These are phyloP conservation scores for Flagelloscypha sp. DNA, from an alignment of 768 basidiomycete genomes.

Conservation along the genomic window DNA sequence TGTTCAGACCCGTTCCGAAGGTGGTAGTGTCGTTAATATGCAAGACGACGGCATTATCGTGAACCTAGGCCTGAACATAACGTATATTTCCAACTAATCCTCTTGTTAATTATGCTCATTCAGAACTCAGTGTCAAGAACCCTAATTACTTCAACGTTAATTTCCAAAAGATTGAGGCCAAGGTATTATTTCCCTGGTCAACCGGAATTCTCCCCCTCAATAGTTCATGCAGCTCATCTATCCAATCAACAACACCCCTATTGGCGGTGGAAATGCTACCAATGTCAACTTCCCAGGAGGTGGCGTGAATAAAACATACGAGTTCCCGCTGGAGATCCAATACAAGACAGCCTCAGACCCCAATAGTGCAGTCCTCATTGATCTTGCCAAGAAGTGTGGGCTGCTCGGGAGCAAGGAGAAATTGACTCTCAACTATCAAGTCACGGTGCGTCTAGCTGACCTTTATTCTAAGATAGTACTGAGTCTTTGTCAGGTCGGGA, in stretches of 20 bases:
- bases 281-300: conserved; percentile 23
- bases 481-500: conserved; percentile 37
- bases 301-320: conserved; percentile 47
- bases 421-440: conserved; percentile 55
- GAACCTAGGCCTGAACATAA: conserved; percentile 58
- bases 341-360: conserved; percentile 54
- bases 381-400: conserved; percentile 60
- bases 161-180: conserved; percentile 54
- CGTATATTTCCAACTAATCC: conserved; percentile 27
- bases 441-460: conserved; percentile 41
- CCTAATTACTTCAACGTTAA: conserved; percentile 74
- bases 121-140: conserved; percentile 52
- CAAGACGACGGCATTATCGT: conserved; percentile 39
- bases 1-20: conserved; percentile 31
- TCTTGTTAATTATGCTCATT: conserved; percentile 5
- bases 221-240: conserved; percentile 49
- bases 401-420: conserved; percentile 35
- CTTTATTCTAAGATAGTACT: conserved; percentile 8
- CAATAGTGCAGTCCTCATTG: conserved; percentile 41
- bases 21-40: conserved; percentile 32
- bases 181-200: conserved; percentile 27
- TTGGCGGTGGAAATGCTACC: conserved; percentile 53
- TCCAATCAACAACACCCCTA: conserved; percentile 60
- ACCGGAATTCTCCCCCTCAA: neutral
- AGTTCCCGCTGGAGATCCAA: conserved; percentile 64